These are phyloP conservation scores for Aureobasidium leucospermi DNA, from an alignment of 2,329 filamentous ascomycete genomes.

Conservation along the genomic window DNA sequence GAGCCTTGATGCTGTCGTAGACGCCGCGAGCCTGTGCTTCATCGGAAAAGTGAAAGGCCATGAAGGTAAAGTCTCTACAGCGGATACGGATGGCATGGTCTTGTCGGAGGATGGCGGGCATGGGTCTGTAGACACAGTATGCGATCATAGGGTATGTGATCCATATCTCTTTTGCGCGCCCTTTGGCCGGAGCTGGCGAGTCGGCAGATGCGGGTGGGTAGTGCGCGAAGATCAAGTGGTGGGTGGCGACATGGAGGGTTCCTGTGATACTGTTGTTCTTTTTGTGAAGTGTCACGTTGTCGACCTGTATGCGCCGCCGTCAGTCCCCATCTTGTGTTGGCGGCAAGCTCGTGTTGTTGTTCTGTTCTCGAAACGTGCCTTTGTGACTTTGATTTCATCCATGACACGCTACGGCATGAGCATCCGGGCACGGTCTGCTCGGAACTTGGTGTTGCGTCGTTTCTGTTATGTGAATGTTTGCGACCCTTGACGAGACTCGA, in stretches of 20 bases:
- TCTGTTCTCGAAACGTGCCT: background rate
- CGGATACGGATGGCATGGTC: constrained; percentile 78
- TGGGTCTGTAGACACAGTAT: constrained; percentile 69
- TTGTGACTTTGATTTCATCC: constrained; percentile 14
- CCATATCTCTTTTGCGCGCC: constrained; percentile 66
- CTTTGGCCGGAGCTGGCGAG: constrained; percentile 27
- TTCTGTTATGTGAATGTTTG: background rate
- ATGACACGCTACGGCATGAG: constrained; percentile 10
- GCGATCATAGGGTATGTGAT: constrained; percentile 90
- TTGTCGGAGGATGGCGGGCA: constrained; percentile 60
- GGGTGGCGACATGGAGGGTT: constrained; percentile 55
- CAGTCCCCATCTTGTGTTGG: background rate
- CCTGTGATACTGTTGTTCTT: constrained; percentile 51
- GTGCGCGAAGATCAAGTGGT: constrained; percentile 59
- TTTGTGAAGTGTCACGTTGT: constrained; percentile 54
- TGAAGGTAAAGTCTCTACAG: constrained; percentile 88
- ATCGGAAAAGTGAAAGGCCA: constrained; percentile 79
- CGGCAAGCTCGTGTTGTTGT: background rate
- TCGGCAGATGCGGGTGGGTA: constrained; percentile 31
- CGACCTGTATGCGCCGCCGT: constrained; percentile 35
- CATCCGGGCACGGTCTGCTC: background rate
- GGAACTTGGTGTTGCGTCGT: background rate
- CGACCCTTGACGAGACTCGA: background rate
- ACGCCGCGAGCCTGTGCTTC: constrained; percentile 71
- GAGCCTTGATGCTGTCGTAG: constrained; percentile 75